Evolutionary conservation across 129 eudicot species (phyloP), one percentile per base, ranked within the genome.

Genomic region (Scalesia atractyloides): DNA sequence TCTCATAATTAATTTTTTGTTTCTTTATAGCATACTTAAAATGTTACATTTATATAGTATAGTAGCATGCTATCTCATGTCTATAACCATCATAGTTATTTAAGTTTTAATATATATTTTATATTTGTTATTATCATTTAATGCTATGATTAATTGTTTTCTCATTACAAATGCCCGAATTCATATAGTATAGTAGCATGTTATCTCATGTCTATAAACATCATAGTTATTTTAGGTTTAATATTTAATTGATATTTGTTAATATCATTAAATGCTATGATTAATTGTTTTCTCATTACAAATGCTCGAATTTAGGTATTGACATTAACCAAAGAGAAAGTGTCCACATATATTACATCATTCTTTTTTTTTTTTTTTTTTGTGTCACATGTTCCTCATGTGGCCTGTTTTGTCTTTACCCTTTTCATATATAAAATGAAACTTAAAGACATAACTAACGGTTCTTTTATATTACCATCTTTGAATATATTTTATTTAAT

Each of bases 311-410:
- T 3, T 9, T n/a, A 15, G 39, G 39, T 68, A 33, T 51, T 34
- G 41, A 19, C 24, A 43, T 5, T 36, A 43, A 44, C 72, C 8
- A 47, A 46, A 67, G 11, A 13, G 52, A 22, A 57, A 36, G 9
- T 64, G 59, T 74, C 66, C 76, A 33, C 61, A 69, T 34, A 69
- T 69, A 34, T 74, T 62, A 49, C 46, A 59, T 73, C 46, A 47
- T 39, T 33, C 17, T 3, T 71, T 71, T 19, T 8, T 34, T 52
- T 39, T 34, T 48, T 7, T 48, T 10, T 48, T 62, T 62, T 62
- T 36, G 7, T 59, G 72, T 52, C 64, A 64, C 79, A 50, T 74
- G 79, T 74, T 74, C 34, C 71, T 63, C 78, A 73, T 73, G 78
- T 52, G 78, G 71, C 71, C 43, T 34, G 64, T 73, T 63, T 69